These are phyloP conservation scores for Cucumis cinereus DNA, from an alignment of 306 rosid genomes.

Conservation along the genomic window DNA sequence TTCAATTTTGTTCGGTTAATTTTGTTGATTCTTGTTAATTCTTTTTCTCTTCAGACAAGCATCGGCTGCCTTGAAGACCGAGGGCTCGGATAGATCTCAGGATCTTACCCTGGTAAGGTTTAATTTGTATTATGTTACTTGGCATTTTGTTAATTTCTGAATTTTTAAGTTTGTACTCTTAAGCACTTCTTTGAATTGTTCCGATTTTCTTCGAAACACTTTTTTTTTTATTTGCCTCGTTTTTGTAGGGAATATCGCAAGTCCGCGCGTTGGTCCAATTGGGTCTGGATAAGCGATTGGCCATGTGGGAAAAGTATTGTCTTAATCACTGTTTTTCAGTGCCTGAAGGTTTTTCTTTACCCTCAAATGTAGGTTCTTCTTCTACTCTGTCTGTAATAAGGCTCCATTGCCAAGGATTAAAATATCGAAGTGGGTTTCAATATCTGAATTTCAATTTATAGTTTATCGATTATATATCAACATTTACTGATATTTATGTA, in stretches of 20 bases:
- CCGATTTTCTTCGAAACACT: neutral
- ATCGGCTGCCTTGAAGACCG: conserved; percentile 24
- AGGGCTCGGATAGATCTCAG: conserved; percentile 40
- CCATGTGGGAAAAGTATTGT: conserved; percentile 70
- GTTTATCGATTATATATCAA: too few relatives aligned
- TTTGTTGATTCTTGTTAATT: neutral
- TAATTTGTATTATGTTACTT: neutral
- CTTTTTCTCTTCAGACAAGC: conserved; percentile 43
- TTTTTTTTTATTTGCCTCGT: neutral
- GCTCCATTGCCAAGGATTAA: neutral
- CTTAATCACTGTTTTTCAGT: conserved; percentile 55
- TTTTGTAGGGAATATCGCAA: conserved; percentile 40
- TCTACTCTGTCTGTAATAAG: neutral
- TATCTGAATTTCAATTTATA: neutral
- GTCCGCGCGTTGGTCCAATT: conserved; percentile 38
- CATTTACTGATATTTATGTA: too few relatives aligned
- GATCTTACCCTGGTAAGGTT: conserved; percentile 40
- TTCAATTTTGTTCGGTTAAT: neutral
- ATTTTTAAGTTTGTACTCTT: neutral
- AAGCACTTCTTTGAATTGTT: neutral
- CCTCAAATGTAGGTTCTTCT: conserved; percentile 37
- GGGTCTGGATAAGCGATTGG: conserved; percentile 42
- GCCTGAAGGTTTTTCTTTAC: conserved; percentile 47
- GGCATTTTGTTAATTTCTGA: neutral
- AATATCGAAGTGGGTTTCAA: neutral